Base-by-base conservation (phyloP, 2,329 filamentous ascomycete species). In the Ophiostoma quercus region DNA sequence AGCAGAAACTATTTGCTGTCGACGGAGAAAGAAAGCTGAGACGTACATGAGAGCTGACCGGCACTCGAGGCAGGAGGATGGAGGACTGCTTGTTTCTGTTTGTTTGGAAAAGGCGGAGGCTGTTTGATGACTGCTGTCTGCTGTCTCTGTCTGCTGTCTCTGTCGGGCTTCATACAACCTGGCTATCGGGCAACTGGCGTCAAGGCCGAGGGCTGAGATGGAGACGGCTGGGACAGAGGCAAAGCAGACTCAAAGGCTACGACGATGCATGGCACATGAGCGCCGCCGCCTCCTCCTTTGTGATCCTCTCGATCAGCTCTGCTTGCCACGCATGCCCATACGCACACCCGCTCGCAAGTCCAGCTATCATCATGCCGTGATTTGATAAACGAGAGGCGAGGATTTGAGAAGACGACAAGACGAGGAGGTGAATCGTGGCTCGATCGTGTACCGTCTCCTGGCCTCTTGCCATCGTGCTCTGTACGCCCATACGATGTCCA, bases 381-480 rank as follows among this genome's bases (percentile, higher is more conserved):
- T 25, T 25, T 22, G 19, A 54, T 54, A n/a, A 22, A 22, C 5
- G 25, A 29, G 25, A 29, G 25, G 25, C 25, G 25, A 29, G 25
- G 25, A 29, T 29, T 29, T 2, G 25, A 29, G 25, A 29, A 29
- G 25, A 29, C 25, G 25, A 29, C 25, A 29, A 29, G 25, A 29
- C 25, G 25, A 34, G 34, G 34, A 34, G 34, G 4, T 34, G 34
- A 34, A 34, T 22, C 51, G 22, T 57, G 51, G 51, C 22, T 25
- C 51, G 51, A 57, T 25, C 22, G 51, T 57, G 51, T 57, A 25
- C 22, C 51, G 22, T 57, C n/a, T 25, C 9, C 51, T 16, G 22
- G 51, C 51, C 22, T 57, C 22, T 22, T 57, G 51, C 25, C 51
- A 57, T 57, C 51, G 22, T 57, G n/a, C 51, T 57, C 51, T 57